Evolutionary conservation across 2,329 filamentous ascomycete species (phyloP).

Genomic region (Pseudogymnoascus sp.): DNA sequence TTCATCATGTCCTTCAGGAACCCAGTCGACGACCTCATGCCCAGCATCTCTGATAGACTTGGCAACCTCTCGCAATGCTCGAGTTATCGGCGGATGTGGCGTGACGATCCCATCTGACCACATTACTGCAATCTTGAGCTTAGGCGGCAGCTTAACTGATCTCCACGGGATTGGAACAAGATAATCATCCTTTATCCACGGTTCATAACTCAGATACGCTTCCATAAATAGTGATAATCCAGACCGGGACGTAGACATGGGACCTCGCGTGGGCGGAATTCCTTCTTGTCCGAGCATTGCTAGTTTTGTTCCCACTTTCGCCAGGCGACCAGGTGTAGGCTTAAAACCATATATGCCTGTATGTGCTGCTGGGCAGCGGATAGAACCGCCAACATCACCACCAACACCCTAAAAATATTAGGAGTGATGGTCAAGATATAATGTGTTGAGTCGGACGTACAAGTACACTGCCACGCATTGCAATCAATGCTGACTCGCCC

Average conservation of each 20-base stretch:
- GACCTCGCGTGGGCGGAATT: conserved; percentile 44
- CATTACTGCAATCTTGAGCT: conserved; percentile 53
- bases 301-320: conserved; percentile 18
- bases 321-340: conserved; percentile 23
- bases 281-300: conserved; percentile 23
- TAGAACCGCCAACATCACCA: conserved; percentile 1
- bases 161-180: conserved; percentile 47
- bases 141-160: conserved; percentile 32
- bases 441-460: neutral
- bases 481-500: conserved; percentile 11
- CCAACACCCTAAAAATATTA: neutral
- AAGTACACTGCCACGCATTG: conserved; percentile 6
- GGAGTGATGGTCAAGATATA: neutral
- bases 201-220: conserved; percentile 34
- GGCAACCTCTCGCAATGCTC: conserved; percentile 49
- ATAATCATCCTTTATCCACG: conserved; percentile 46
- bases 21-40: conserved; percentile 49
- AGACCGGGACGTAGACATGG: conserved; percentile 44
- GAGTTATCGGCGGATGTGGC: conserved; percentile 50
- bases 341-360: conserved; percentile 27
- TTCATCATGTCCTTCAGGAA: conserved; percentile 44
- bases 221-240: conserved; percentile 39
- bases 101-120: conserved; percentile 53
- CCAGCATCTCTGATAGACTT: conserved; percentile 39
- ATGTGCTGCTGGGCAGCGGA: conserved; percentile 10